Evolutionary conservation across 2,329 filamentous ascomycete genomes (phyloP), one percentile per base, ranked within the genome.

Genomic region (Ophiostoma sp.): DNA sequence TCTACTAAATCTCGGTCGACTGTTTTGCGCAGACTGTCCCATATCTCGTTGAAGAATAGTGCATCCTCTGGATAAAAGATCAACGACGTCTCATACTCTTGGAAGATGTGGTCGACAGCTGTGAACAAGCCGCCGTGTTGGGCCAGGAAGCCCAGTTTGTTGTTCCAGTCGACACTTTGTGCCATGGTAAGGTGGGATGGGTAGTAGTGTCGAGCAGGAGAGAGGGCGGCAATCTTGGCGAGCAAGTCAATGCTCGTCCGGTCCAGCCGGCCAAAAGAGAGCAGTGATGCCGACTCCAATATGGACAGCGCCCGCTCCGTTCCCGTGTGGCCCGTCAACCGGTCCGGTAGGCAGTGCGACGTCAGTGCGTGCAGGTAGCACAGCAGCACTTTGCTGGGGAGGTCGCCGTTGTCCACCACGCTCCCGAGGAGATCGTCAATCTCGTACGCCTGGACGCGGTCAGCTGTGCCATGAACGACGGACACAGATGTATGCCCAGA

Each of bases 331-430:
- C 76, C 64, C 0, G 84, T 87, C 0, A 90, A 80, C 0, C 79
- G 79, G 75, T 90, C 88, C 0, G 85, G 84, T 0, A 88, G 78
- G 33, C 82, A 87, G 68, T 84, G 83, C 0, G 87, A 87, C 0
- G 88, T 90, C 0, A 89, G 72, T 0, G 85, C 87, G 74, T 91
- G 88, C 0, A 91, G 78, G 36, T 86, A 86, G 9, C 81, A 81
- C 0, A 88, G 79, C 22, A 84, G 82, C 0, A 92, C 79, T 70
- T 86, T 87, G 78, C 86, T 87, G 12, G 84, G 82, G 0, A 89
- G 64, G 15, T 80, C 85, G 0, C 85, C 85, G 74, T 85, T 87
- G 22, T 87, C 86, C 0, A 82, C 74, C 0, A 92, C 77, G 2
- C 85, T 80, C 0, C 87, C 84, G 0, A 92, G 82, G 0, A 79